Evolutionary conservation across 2,329 filamentous ascomycete species (phyloP).

Genomic region (Ceratocystis alfenasii): DNA sequence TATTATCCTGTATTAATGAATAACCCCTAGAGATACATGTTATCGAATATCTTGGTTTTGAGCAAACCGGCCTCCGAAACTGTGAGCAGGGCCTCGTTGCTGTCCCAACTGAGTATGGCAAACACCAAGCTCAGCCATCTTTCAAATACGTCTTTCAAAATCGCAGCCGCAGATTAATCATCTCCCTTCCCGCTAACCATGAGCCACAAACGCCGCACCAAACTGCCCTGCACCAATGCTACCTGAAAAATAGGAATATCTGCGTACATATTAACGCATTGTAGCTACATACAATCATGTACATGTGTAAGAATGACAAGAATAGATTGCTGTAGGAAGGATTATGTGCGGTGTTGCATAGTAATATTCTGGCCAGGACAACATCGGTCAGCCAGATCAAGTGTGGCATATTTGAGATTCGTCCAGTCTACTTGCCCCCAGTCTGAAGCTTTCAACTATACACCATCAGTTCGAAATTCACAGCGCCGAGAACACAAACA

Average conservation of each 20-base stretch:
- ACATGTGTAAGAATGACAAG: slow-evolving; percentile 1
- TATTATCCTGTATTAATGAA: neutral
- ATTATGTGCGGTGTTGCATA: slow-evolving; percentile 21
- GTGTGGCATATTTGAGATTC: neutral
- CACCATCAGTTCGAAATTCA: slow-evolving; percentile 30
- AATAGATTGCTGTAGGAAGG: slow-evolving; percentile 11
- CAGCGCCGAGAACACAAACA: slow-evolving; percentile 69
- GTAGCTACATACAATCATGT: slow-evolving; percentile 1
- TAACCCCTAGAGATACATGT: neutral
- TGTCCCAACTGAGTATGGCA: neutral
- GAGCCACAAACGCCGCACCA: neutral
- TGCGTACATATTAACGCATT: neutral
- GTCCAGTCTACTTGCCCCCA: slow-evolving; percentile 7
- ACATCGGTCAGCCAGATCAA: slow-evolving; percentile 3
- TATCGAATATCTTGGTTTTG: neutral
- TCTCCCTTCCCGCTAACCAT: neutral
- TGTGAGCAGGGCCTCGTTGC: neutral
- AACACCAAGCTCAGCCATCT: neutral
- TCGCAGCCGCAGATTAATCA: too few species aligned
- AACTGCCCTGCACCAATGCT: neutral
- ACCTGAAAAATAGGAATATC: neutral
- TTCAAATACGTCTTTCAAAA: too few species aligned
- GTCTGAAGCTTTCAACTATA: neutral
- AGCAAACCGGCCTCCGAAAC: neutral
- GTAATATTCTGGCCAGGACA: neutral